A percentile compares a stretch with the other conserved stretches of the same genome.
Evolutionary conservation across 345 rosid species (phyloP).

Genomic region (Aquilaria sinensis): DNA sequence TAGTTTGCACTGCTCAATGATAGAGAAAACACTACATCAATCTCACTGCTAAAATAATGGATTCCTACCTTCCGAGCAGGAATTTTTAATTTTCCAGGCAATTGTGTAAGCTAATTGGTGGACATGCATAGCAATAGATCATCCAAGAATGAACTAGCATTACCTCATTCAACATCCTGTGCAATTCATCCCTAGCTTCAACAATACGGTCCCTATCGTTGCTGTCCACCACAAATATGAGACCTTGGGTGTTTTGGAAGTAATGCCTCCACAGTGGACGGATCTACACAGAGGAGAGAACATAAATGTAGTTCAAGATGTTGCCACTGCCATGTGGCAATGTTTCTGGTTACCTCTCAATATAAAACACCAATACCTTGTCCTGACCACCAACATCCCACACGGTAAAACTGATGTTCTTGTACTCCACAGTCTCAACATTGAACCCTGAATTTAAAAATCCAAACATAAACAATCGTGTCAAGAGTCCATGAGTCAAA

Average conservation of each 20-base stretch:
- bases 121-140: no score
- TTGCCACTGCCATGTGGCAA: background rate
- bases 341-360: background rate
- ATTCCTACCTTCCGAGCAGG: no score
- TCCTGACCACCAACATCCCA: conserved; percentile 98
- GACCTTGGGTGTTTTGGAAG: conserved; percentile 84
- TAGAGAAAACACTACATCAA: no score
- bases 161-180: conserved; percentile 91
- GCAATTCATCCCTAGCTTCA: conserved; percentile 88
- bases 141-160: background rate
- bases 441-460: conserved; percentile 51
- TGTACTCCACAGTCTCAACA: conserved; percentile 86
- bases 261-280: conserved; percentile 92
- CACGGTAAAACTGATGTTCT: conserved; percentile 89
- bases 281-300: conserved; percentile 31
- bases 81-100: background rate
- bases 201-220: conserved; percentile 71
- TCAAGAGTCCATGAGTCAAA: no score
- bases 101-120: background rate
- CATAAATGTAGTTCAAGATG: background rate
- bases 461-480: no score
- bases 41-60: no score
- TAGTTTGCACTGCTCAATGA: no score
- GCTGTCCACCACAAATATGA: conserved; percentile 86
- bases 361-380: conserved; percentile 38